Conservation (phyloP, 352 stramenopile genomes). For the Globisporangium spinosum region DNA sequence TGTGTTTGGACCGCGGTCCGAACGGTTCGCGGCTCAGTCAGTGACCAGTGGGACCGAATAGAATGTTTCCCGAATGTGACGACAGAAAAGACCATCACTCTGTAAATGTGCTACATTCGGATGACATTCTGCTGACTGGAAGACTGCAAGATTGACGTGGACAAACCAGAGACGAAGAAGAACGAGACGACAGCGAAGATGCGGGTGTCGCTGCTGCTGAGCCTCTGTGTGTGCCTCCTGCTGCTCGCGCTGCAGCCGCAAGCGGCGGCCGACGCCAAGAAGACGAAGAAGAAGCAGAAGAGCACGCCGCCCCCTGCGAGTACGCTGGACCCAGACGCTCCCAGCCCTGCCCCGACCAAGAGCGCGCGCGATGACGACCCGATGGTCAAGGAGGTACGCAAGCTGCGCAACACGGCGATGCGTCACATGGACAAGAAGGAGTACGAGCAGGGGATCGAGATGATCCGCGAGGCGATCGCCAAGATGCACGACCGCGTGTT, state of each 20-base stretch:
- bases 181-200: not conserved
- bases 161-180: not conserved
- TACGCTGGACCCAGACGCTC: not conserved
- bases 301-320: not conserved
- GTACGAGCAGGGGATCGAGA: conserved; percentile 48
- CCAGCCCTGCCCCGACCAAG: conserved; percentile 5
- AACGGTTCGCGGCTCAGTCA: not conserved
- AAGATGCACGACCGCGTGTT: conserved; percentile 72
- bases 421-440: conserved; percentile 62
- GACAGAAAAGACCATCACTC: not conserved
- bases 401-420: conserved; percentile 72
- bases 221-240: conserved; percentile 21
- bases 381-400: conserved; percentile 57
- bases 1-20: conserved; percentile 1
- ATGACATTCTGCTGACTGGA: not conserved
- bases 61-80: conserved; percentile 11
- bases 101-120: not conserved
- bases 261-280: conserved; percentile 13
- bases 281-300: conserved; percentile 2
- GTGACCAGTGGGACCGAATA: not conserved
- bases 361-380: conserved; percentile 36
- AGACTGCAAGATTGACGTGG: not conserved
- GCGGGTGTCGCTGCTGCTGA: conserved; percentile 11
- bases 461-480: conserved; percentile 63
- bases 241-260: conserved; percentile 26